Evolutionary conservation across 129 eudicot species (phyloP).

Genomic region (Saposhnikovia divaricata): DNA sequence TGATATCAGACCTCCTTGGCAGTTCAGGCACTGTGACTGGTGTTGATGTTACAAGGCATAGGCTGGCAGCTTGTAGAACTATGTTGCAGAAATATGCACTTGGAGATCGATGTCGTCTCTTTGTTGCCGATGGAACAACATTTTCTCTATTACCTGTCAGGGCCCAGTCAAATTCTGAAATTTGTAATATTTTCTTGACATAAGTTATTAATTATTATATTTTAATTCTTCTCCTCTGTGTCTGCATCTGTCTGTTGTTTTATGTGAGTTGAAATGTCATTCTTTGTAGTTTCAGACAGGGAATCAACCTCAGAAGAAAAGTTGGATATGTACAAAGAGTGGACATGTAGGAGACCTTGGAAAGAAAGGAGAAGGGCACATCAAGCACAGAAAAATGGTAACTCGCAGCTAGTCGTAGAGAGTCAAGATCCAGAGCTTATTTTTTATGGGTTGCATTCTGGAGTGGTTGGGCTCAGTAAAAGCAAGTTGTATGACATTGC

Average conservation of each 20-base stretch:
- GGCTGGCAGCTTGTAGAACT: slow-evolving; percentile 90
- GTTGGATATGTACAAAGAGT: slow-evolving; percentile 48
- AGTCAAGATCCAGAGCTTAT: slow-evolving; percentile 65
- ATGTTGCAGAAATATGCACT: slow-evolving; percentile 68
- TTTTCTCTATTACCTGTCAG: slow-evolving; percentile 63
- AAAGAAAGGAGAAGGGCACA: slow-evolving; percentile 73
- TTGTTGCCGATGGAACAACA: slow-evolving; percentile 86
- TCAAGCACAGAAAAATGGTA: slow-evolving; percentile 38
- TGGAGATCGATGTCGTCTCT: slow-evolving; percentile 83
- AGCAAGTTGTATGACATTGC: slow-evolving; percentile 35
- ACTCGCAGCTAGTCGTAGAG: slow-evolving; percentile 21
- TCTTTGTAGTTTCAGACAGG: slow-evolving; percentile 26
- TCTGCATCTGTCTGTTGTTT: not conserved
- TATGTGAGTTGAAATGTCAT: not conserved
- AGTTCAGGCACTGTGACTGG: slow-evolving; percentile 91
- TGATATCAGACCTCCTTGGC: slow-evolving; percentile 79
- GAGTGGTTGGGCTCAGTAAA: slow-evolving; percentile 72
- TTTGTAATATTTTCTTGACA: slow-evolving; percentile 26
- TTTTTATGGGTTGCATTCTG: slow-evolving; percentile 73
- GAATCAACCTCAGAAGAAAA: slow-evolving; percentile 30
- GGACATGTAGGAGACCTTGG: slow-evolving; percentile 82
- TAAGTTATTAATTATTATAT: not conserved
- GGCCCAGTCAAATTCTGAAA: slow-evolving; percentile 23
- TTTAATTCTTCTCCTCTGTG: not conserved
- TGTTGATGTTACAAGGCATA: slow-evolving; percentile 87